phyloP scores from a whole-genome alignment of 257 asterid genomes.

The Solanum virginianum region DNA sequence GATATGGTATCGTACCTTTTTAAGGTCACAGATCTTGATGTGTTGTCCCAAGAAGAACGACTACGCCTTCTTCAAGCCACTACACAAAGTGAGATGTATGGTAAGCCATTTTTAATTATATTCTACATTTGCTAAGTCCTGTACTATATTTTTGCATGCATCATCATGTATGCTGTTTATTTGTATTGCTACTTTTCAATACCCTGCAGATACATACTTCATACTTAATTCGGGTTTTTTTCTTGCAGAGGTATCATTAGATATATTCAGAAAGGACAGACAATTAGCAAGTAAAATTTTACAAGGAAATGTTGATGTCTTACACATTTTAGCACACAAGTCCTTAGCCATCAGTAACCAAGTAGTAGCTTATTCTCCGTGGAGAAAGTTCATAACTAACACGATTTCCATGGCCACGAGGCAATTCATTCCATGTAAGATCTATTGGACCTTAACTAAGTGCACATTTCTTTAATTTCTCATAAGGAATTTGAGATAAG shows the following conservation, averaged over 20 bases:
- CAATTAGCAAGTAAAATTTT: neutral
- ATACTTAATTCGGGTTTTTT: neutral
- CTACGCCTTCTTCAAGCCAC: neutral
- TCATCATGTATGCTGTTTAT: neutral
- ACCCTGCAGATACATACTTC: neutral
- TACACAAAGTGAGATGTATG: neutral
- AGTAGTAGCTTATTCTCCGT: neutral
- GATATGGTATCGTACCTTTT: conserved; percentile 7
- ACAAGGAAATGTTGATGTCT: neutral
- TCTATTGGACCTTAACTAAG: neutral
- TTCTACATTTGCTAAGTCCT: no score
- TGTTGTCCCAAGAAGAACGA: neutral
- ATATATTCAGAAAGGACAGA: neutral
- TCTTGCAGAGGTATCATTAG: neutral
- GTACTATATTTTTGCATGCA: no score
- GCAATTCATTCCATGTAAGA: neutral
- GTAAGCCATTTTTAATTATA: neutral
- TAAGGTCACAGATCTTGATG: neutral
- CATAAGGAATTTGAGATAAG: neutral
- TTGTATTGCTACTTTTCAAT: neutral
- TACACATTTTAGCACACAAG: neutral
- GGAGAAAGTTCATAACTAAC: neutral
- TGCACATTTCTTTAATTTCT: neutral
- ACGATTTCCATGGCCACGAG: neutral
- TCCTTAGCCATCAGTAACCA: neutral